Base-by-base conservation (phyloP, 495 filamentous ascomycete genomes). In the Staphylotrichum longicolle region DNA sequence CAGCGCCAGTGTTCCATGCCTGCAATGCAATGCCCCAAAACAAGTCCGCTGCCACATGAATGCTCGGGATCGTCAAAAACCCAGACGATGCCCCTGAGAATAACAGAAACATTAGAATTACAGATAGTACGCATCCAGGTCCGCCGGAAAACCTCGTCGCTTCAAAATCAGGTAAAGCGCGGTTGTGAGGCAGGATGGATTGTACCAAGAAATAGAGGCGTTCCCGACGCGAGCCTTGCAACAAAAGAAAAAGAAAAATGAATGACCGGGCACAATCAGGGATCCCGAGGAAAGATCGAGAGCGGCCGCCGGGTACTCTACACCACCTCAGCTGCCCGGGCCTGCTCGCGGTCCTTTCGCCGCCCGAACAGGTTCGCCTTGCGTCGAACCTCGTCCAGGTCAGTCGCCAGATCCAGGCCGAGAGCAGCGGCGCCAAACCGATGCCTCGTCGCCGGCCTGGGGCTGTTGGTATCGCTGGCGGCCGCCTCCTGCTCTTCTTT, bases 341-440 rank as follows among this genome's bases (percentile, higher is more conserved):
- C 51, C 54, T 70, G 66, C 63, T 66, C 62, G 49, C 62, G 64
- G 46, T 73, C 69, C 57, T 64, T 71, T 7, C 65, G 68, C 42
- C 72, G 69, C 34, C 71, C 68, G 58, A 80, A 81, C 27, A 79
- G 64, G 15, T 65, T 75, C 27, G 70, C 77, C 49, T 76, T 79
- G 35, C 74, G 69, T 40, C 67, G 72, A 4, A 69, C 58, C 14
- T 72, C 74, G 3, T 68, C 71, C 11, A 63, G 32, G 30, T 74
- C 68, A 14, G 54, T 51, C 12, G 66, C 64, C 40, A 72, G 61
- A 49, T 70, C 71, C 37, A 72, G 65, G 39, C 69, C 71, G 7
- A 53, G 45, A 34, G 63, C 65, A n/a, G 57, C 47, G 6, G 39
- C 37, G n/a, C 56, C 63, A 7, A 66, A 42, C 11, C 58, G 54